phyloP scores from a whole-genome alignment of 345 rosid species.

The Citrus unshiu region DNA sequence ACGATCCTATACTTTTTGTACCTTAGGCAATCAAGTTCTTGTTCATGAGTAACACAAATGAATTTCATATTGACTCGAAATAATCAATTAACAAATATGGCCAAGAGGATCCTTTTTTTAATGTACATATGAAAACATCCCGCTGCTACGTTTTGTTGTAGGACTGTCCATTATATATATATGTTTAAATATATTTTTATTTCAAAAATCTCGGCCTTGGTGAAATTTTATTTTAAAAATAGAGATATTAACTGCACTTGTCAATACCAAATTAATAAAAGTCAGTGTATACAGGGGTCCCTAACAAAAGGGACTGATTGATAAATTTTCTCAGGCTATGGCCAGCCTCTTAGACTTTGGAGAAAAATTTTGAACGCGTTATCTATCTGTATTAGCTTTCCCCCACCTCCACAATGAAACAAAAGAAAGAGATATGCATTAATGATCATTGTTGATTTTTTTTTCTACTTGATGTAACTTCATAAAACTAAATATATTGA shows the following conservation, averaged over 20 bases:
- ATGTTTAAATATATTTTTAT: not conserved
- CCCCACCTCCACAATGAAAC: conserved; percentile 8
- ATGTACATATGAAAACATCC: not conserved
- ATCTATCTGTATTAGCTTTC: not conserved
- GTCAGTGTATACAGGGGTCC: conserved; percentile 18
- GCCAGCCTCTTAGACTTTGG: conserved; percentile 19
- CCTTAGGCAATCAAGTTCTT: not conserved
- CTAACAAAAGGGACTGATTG: conserved; percentile 11
- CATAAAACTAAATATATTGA: not conserved
- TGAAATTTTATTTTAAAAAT: not conserved
- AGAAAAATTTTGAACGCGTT: conserved; percentile 17
- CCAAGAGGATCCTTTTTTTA: not conserved
- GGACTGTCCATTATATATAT: no score
- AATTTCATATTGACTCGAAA: not conserved
- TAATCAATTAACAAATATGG: not conserved
- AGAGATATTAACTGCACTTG: conserved; percentile 7
- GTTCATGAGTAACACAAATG: not conserved
- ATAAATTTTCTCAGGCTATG: conserved; percentile 2
- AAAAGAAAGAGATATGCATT: not conserved
- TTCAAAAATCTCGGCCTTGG: conserved; percentile 3
- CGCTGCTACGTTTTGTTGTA: not conserved
- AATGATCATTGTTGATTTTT: not conserved
- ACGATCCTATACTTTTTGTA: not conserved
- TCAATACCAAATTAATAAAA: not conserved
- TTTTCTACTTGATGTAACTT: not conserved